Base-by-base conservation (phyloP, 257 asterid species). In the Salvia miltiorrhiza region DNA sequence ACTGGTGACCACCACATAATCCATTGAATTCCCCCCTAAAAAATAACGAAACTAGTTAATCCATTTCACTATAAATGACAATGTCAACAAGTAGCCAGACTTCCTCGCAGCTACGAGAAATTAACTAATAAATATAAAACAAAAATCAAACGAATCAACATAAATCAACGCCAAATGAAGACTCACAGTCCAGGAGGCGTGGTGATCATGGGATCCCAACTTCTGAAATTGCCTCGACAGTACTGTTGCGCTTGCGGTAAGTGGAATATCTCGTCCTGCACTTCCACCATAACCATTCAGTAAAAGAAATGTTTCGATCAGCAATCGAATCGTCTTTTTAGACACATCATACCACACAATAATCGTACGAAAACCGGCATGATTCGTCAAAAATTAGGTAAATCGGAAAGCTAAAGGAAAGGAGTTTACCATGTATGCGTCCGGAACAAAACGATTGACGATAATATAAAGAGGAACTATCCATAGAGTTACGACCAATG, bases 171-270 rank as follows among this genome's bases (percentile, higher is more conserved):
- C 30, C 43, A 50, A 68, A 21, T 5, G 4, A 63, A 24, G 52
- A 87, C 97, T 82, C 60, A 93, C 99, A 93, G 57, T 64, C 97
- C 99, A 80, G 97, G 97, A 44, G 97, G 99, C 45, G 99, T 90
- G 59, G 99, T 93, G 85, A 93, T 93, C 96, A 87, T 93, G 52
- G 97, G 96, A 84, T 93, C 96, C 99, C 99, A 93, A 20, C 87
- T 90, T 60, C 79, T 78, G 80, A 93, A 93, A 81, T 87, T 84
- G 69, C 90, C 95, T 19, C 78, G 78, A 85, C 97, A 93, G 74
- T 88, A 93, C 79, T 82, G 83, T 63, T 89, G 93, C 28, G 88
- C 96, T 72, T 90, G 97, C 37, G 96, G 97, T 12, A 90, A 79
- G 67, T 93, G 99, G 77, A 90, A 93, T 73, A 93, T 90, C 84